Evolutionary conservation across 768 basidiomycete genomes (phyloP), one percentile per base, ranked within the genome.

Genomic region (Pleurotus djamor): DNA sequence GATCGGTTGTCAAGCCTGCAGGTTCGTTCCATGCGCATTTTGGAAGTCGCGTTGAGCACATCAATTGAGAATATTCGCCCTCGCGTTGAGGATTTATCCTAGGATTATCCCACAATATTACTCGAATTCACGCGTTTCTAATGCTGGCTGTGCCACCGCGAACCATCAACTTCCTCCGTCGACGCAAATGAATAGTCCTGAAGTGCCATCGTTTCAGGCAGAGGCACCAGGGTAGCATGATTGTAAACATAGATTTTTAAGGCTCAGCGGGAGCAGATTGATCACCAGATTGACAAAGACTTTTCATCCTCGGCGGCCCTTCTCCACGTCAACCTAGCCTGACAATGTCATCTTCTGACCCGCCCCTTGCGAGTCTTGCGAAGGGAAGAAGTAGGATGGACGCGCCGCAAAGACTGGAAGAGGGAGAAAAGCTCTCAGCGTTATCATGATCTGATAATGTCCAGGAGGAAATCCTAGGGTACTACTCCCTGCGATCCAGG

Each of bases 1-100:
- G 54, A 56, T 56, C 54, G 54, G 54, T 56, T 32, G 54, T 56
- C 54, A 56, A 56, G 54, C 54, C 54, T 56, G 54, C 54, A 56
- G 54, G 54, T 56, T 56, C 54, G 54, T 44, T 28, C 21, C 21
- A 28, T 28, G 21, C 21, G 21, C 21, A 28, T 28, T 28, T 28
- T 28, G 21, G 21, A 28, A 28, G 21, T 1, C 21, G 21, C 21
- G 21, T 28, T 28, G 21, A 3, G 21, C 21, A 28, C 21, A 28
- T 28, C 3, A 28, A 28, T 28, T n/a, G 21, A 14, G n/a, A n/a
- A 9, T 48, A 48, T 48, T 48, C 38, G 38, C 4, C 1, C 9
- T 41, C n/a, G 38, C n/a, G 38, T 10, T 10, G 38, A 41, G 38
- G n/a, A 41, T 28, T 28, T 28, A 28, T 28, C 21, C 21, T 28